A percentile compares a stretch with the other conserved stretches of the same genome.
phyloP scores from a whole-genome alignment of 2,329 filamentous ascomycete species.

The Cytospora piceae region DNA sequence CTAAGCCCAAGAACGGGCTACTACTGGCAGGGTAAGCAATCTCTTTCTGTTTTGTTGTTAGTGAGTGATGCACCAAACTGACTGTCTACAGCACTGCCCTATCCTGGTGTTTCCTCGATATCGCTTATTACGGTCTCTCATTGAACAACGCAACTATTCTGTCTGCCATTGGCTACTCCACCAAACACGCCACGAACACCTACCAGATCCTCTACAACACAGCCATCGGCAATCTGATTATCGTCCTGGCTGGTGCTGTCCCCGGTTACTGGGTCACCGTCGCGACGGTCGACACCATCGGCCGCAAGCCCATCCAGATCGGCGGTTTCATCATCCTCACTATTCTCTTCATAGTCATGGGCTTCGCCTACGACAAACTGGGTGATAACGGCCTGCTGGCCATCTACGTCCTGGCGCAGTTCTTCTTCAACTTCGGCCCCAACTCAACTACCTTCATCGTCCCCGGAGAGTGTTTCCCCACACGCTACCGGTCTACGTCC shows the following conservation, averaged over 20 bases:
- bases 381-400: conserved; percentile 56
- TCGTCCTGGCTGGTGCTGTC: conserved; percentile 77
- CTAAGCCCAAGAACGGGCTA: conserved; percentile 70
- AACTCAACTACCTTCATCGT: conserved; percentile 63
- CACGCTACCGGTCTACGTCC: conserved; percentile 59
- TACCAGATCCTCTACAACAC: conserved; percentile 75
- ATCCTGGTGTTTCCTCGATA: conserved; percentile 78
- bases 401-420: conserved; percentile 60
- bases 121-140: conserved; percentile 69
- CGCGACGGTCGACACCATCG: conserved; percentile 68
- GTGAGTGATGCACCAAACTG: not conserved
- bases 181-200: conserved; percentile 45
- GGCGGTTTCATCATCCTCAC: conserved; percentile 65
- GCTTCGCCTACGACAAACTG: conserved; percentile 62
- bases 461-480: conserved; percentile 60
- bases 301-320: conserved; percentile 77
- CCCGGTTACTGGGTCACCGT: conserved; percentile 85
- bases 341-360: conserved; percentile 64
- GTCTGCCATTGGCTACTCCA: conserved; percentile 70
- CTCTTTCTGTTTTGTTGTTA: not conserved
- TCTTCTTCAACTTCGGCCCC: conserved; percentile 64
- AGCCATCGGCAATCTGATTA: conserved; percentile 77
- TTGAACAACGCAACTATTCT: conserved; percentile 79
- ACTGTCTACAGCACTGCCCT: conserved; percentile 73
- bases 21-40: conserved; percentile 48